Conservation (phyloP, 305 asterid genomes). For the Lippia alba region DNA sequence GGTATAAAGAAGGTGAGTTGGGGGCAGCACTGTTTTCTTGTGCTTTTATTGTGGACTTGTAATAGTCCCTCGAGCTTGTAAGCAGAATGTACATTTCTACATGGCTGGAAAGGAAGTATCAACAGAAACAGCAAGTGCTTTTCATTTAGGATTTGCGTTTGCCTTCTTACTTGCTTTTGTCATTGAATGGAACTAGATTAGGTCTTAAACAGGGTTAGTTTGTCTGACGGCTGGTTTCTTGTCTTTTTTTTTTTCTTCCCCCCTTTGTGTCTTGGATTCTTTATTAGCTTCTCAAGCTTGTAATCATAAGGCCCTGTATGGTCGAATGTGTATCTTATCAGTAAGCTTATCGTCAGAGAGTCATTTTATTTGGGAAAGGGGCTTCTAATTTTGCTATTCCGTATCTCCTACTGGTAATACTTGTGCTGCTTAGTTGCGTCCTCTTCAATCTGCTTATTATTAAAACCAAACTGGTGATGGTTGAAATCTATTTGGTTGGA, state of each 20-base stretch:
- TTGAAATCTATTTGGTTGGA: not conserved
- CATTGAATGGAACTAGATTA: not conserved
- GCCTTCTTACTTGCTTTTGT: not conserved
- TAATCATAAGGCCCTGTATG: not conserved
- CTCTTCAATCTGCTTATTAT: not conserved
- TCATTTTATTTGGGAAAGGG: too few species aligned
- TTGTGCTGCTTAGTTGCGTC: not conserved
- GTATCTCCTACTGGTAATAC: conserved; percentile 14
- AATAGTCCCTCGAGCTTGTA: not conserved
- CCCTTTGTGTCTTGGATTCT: not conserved
- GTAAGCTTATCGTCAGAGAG: too few species aligned
- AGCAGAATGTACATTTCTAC: not conserved
- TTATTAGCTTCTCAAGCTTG: conserved; percentile 17
- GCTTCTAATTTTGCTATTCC: not conserved
- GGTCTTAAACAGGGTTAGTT: not conserved
- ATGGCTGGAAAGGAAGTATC: not conserved
- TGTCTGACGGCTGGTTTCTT: not conserved
- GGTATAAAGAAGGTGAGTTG: not conserved
- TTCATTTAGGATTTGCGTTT: not conserved
- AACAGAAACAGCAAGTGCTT: not conserved
- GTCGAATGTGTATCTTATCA: too few species aligned
- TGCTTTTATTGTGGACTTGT: not conserved
- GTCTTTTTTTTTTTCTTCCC: not conserved
- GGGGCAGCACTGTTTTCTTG: not conserved
- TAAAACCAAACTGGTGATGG: not conserved